Base-by-base conservation (phyloP, 495 filamentous ascomycete genomes). In the Penicillium verhagenii region DNA sequence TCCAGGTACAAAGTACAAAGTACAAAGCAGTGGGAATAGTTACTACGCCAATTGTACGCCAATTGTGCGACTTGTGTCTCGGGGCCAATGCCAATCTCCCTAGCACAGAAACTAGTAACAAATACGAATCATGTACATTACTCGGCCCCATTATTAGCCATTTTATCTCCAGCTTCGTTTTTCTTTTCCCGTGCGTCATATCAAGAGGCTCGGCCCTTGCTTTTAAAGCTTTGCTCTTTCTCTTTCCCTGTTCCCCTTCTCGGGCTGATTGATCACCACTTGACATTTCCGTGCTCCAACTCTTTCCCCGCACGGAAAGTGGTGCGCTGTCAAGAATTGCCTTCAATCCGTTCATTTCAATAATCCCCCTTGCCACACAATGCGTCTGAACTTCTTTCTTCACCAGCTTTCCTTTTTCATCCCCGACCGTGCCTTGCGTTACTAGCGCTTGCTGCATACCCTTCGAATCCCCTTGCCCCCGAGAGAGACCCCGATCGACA, bases 401-500 rank as follows among this genome's bases (percentile, higher is more conserved):
- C 48, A 42, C 47, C 57, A 45, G 0, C 26, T 46, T 51, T 49
- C 56, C 23, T 29, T 47, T 31, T 40, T 54, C 46, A n/a, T n/a
- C n/a, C 50, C 51, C 43, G 29, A 51, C 44, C 54, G 61, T 60
- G 53, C 68, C 69, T 71, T 70, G 67, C 65, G 58, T 71, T 63
- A 54, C 51, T 72, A 72, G 64, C 50, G 31, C n/a, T 38, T 2
- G 24, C 47, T 50, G 29, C 47, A 24, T 14, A 24, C 16, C 21
- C 26, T 11, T 26, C 19, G 29, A 25, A 51, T 16, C 45, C 19
- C 39, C 19, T 23, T 21, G 23, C 21, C 39, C 39, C n/a, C n/a
- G n/a, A n/a, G 19, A 43, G 14, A 45, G 42, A 45, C n/a, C 6
- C 11, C 23, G 42, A 45, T 45, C 42, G 23, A 23, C 42, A 14